phyloP scores from a whole-genome alignment of 345 rosid genomes.

The Aethionema arabicum region DNA sequence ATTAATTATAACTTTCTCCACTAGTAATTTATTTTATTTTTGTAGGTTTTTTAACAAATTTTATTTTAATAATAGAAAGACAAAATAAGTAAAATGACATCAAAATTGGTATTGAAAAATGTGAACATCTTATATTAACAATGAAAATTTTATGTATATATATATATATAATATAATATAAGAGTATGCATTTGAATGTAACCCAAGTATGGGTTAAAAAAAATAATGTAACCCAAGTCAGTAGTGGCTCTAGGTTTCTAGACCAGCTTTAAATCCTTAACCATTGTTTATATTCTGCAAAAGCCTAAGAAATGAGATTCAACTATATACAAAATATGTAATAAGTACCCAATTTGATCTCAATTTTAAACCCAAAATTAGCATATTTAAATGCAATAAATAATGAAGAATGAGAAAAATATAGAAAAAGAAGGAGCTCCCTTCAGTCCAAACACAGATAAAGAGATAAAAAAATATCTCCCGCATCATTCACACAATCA shows the following conservation, averaged over 20 bases:
- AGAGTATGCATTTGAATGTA: constrained; percentile 13
- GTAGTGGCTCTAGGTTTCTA: constrained; percentile 18
- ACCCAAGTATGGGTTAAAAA: neutral
- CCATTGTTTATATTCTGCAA: neutral
- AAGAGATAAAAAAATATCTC: constrained; percentile 69
- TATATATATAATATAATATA: neutral
- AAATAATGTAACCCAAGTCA: constrained; percentile 9
- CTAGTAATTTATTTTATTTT: no score
- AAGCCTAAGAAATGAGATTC: neutral
- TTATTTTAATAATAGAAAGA: no score
- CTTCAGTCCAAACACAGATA: constrained; percentile 98
- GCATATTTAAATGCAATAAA: neutral
- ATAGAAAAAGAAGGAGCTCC: constrained; percentile 79
- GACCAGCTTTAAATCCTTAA: neutral
- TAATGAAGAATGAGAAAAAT: constrained; percentile 14
- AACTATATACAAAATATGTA: neutral
- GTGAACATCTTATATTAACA: no score
- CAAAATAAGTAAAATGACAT: no score
- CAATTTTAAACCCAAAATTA: constrained; percentile 4
- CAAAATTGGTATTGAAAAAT: no score
- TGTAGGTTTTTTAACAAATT: no score
- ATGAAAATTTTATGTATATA: constrained; percentile 2
- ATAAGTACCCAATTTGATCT: neutral
- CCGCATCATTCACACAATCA: constrained; percentile 99
- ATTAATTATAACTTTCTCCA: no score